Evolutionary conservation across 2,329 filamentous ascomycete genomes (phyloP).

Genomic region (Xylariaceae sp.): DNA sequence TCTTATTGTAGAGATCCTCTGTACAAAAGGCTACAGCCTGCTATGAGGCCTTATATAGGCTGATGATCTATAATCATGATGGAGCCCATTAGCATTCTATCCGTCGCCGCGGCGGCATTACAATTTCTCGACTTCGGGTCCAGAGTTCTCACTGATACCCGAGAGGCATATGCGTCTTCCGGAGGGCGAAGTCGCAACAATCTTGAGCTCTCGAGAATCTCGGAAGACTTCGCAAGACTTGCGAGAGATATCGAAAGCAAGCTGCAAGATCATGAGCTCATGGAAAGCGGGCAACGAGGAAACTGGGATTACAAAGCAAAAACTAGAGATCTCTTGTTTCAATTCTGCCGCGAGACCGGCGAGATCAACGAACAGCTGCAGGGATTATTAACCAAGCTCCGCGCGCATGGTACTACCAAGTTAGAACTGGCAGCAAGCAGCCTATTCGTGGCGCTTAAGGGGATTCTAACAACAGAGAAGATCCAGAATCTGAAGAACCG

Average conservation of each 20-base stretch:
- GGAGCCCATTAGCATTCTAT: conserved; percentile 5
- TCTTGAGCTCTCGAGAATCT: background rate
- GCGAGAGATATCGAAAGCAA: background rate
- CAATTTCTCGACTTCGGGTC: conserved; percentile 15
- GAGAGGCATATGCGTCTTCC: conserved; percentile 1
- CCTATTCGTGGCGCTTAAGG: background rate
- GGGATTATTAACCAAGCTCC: background rate
- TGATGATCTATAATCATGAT: background rate
- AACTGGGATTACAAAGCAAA: background rate
- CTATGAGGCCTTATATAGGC: no score
- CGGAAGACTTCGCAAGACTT: background rate
- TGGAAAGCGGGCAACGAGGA: background rate
- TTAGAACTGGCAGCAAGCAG: background rate
- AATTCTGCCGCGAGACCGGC: background rate
- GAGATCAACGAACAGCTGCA: background rate
- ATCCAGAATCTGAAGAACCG: background rate
- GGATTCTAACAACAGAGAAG: background rate
- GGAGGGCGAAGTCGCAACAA: background rate
- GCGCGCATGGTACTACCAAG: background rate
- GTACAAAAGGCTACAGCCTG: no score
- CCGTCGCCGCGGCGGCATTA: conserved; percentile 12
- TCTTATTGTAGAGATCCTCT: no score
- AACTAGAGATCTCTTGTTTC: background rate
- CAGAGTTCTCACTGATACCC: background rate
- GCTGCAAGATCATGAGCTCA: background rate